phyloP scores from a whole-genome alignment of 164 flowering plant species.

The Buxus sempervirens region DNA sequence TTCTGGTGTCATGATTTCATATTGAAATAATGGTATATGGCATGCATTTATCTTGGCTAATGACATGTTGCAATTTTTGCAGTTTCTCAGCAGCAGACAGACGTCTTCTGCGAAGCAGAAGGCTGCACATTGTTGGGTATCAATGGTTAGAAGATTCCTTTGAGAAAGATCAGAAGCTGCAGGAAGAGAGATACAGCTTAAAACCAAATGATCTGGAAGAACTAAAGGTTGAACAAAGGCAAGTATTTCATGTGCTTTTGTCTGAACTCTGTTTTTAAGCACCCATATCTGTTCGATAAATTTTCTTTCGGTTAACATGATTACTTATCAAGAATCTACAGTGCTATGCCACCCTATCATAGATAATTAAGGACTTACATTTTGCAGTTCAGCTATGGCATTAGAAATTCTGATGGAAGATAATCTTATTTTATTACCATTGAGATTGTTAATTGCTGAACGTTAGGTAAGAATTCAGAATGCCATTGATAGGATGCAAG shows the following conservation, averaged over 20 bases:
- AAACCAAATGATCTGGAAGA: conserved; percentile 36
- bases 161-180: conserved; percentile 42
- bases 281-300: too few relatives aligned
- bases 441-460: too few relatives aligned
- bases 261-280: too few relatives aligned
- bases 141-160: conserved; percentile 84
- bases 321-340: too few relatives aligned
- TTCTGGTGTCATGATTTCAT: not conserved
- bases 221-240: conserved; percentile 30
- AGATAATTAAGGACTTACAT: too few relatives aligned
- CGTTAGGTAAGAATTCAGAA: too few relatives aligned
- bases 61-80: conserved; percentile 8
- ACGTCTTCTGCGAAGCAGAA: conserved; percentile 31
- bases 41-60: not conserved
- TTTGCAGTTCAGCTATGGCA: too few relatives aligned
- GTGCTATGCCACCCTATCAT: not conserved
- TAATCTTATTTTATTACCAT: too few relatives aligned
- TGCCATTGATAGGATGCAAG: too few relatives aligned
- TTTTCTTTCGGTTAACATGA: too few relatives aligned
- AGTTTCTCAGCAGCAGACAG: conserved; percentile 55
- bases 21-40: too few relatives aligned
- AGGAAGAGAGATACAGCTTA: conserved; percentile 55
- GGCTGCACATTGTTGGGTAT: conserved; percentile 57
- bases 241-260: conserved; percentile 12
- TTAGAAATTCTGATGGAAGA: too few relatives aligned